phyloP scores from a whole-genome alignment of 2,329 filamentous ascomycete genomes.

The Hypoxylon sp. region DNA sequence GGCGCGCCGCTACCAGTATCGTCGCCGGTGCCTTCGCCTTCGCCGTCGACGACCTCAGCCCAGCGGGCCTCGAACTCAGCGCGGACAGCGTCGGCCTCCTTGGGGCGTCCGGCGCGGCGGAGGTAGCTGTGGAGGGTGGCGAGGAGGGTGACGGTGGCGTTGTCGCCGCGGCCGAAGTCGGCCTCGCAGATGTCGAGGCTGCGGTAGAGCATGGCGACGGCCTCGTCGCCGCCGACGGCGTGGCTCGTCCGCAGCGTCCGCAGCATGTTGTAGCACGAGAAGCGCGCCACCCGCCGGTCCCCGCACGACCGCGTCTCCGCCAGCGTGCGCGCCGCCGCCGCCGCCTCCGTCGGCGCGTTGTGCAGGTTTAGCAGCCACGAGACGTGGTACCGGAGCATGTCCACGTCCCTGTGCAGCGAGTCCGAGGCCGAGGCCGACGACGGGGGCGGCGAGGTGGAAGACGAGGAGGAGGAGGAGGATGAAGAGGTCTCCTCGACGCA shows the following conservation, averaged over 20 bases:
- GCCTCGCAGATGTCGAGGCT: conserved; percentile 23
- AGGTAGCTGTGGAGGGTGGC: conserved; percentile 24
- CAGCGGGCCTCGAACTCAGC: conserved; percentile 26
- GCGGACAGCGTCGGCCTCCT: conserved; percentile 19
- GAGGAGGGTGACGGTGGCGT: conserved; percentile 26
- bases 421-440: background rate
- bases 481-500: no score
- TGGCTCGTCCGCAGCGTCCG: conserved; percentile 22
- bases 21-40: no score
- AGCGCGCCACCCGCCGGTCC: conserved; percentile 27
- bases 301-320: background rate
- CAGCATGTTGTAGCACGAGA: conserved; percentile 32
- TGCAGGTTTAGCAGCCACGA: conserved; percentile 21
- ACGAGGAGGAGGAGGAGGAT: no score
- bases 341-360: conserved; percentile 23
- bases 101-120: background rate
- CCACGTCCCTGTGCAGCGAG: conserved; percentile 9
- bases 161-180: conserved; percentile 25
- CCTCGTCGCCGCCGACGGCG: conserved; percentile 17
- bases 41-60: conserved; percentile 23
- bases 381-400: conserved; percentile 16
- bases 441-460: no score
- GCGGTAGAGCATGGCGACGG: conserved; percentile 14
- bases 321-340: conserved; percentile 11
- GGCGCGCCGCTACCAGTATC: no score